Evolutionary conservation across 2,329 filamentous ascomycete genomes (phyloP), one percentile per base, ranked within the genome.

Genomic region (Pseudogymnoascus sp.): DNA sequence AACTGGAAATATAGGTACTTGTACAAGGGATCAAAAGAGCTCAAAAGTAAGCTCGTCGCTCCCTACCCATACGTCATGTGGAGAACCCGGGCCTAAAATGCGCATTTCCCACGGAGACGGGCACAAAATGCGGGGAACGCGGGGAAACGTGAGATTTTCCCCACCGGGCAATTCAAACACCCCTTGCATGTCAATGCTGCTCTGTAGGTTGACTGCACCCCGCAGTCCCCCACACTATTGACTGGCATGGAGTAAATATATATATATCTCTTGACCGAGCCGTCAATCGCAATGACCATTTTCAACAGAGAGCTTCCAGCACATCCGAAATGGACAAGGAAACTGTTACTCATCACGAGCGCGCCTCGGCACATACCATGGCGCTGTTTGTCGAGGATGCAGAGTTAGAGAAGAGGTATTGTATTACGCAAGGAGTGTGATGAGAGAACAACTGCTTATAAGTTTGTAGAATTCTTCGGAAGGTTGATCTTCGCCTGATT

Each of bases 401-500:
- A 50, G 64, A 61, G 31, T 59, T 64, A 59, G 64, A 65, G 42
- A 64, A 53, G 59, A 64, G 62, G 64, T 65, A 42, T 44, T 61
- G 7, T 34, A 42, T 37, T 28, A 28, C 25, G 42, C n/a, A 64
- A 11, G 28, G 34, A 40, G 21, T 12, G 23, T 40, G 36, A 37
- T 37, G 50, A 50, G 23, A 53, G 10, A 53, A 23, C 23, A 62
- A 50, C 37, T 23, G 31, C 42, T 63, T 61, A 65, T 60, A 10
- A 28, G 31, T 21, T 8, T 38, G 31, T 31, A 65, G 64, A 60
- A 62, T 65, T 36, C 60, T 65, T 40, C 61, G 64, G 34, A 65
- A 65, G 56, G 64, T 65, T 28, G 64, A 65, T 23, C 44, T 65
- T 18, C 64, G 64, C 53, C 37, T 65, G 59, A 65, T 65, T 36